These are phyloP conservation scores for Pichia heedii DNA, from an alignment of 805 yeast species.

Conservation along the genomic window DNA sequence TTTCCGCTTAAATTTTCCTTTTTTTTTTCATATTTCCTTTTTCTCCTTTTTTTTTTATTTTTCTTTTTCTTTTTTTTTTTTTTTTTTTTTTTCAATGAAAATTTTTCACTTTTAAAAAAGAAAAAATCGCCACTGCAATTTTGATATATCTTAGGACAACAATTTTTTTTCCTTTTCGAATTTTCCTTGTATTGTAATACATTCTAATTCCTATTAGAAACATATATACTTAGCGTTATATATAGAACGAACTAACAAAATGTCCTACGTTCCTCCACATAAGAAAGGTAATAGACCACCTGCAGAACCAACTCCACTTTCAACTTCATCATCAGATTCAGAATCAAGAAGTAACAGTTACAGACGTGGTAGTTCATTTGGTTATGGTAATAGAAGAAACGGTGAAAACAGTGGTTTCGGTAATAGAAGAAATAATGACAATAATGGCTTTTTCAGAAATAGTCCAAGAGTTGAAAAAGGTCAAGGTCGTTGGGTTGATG, in stretches of 20 bases:
- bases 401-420: conserved; percentile 8
- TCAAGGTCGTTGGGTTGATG: conserved; percentile 79
- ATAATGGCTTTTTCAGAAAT: conserved; percentile 17
- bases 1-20: background rate
- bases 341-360: background rate
- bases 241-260: conserved; percentile 5
- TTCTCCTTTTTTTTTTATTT: background rate
- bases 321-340: background rate
- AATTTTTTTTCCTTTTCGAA: background rate
- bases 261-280: conserved; percentile 44
- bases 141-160: background rate
- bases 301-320: background rate
- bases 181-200: background rate
- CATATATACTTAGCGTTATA: background rate
- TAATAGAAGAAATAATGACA: conserved; percentile 24
- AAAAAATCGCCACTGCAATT: no score
- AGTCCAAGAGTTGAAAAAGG: conserved; percentile 29
- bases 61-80: background rate
- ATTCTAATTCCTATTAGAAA: background rate
- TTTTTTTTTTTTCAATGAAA: background rate
- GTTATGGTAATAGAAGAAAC: conserved; percentile 4
- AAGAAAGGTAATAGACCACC: conserved; percentile 25
- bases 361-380: background rate
- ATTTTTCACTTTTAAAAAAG: background rate
- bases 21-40: background rate